These are phyloP conservation scores for Microcyclospora tardicrescens DNA, from an alignment of 2,329 filamentous ascomycete genomes.

Conservation along the genomic window DNA sequence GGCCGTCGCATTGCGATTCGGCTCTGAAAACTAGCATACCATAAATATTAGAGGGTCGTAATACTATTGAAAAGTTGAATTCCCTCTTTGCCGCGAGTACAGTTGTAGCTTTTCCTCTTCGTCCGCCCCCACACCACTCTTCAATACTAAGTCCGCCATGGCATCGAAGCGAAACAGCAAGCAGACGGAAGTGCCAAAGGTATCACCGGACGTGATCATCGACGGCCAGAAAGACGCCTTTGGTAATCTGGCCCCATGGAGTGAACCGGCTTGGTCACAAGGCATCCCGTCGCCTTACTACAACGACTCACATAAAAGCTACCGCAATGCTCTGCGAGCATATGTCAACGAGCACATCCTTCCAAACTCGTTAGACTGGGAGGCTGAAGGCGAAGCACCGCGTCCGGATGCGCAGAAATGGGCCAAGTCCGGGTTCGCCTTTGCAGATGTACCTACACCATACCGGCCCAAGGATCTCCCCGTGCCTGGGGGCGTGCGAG, in stretches of 20 bases:
- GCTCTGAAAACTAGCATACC: too few species aligned
- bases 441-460: conserved; percentile 31
- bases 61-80: too few species aligned
- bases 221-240: conserved; percentile 3
- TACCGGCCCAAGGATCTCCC: conserved; percentile 30
- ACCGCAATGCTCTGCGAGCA: conserved; percentile 43
- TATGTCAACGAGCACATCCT: conserved; percentile 48
- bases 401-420: conserved; percentile 30
- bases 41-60: too few species aligned
- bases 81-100: too few species aligned
- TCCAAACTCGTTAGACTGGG: conserved; percentile 49
- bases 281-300: conserved; percentile 48
- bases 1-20: too few species aligned
- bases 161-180: too few species aligned
- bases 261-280: conserved; percentile 35
- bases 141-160: too few species aligned
- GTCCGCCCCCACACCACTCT: too few species aligned
- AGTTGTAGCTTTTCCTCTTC: too few species aligned
- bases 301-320: conserved; percentile 45
- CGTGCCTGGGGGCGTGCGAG: conserved; percentile 34
- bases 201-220: too few species aligned
- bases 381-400: conserved; percentile 37
- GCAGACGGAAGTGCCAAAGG: too few species aligned
- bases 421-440: conserved; percentile 30
- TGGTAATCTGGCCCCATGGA: conserved; percentile 27